A percentile compares a stretch with the other conserved stretches of the same genome.
Conservation (phyloP, 108 stramenopile species). For the Cylindrotheca fusiformis region DNA sequence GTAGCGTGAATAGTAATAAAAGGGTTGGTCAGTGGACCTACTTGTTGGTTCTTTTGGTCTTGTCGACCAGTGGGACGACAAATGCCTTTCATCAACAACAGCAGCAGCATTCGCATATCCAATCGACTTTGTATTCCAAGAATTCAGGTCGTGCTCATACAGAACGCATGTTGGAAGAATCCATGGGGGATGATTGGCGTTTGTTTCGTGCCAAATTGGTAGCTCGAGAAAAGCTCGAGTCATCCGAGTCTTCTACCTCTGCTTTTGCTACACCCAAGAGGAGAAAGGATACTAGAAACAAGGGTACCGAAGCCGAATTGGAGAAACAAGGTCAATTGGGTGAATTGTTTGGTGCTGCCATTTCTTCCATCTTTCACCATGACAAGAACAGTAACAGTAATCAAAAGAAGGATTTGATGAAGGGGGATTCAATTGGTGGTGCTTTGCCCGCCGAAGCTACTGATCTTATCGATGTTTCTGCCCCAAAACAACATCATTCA, state of each 20-base stretch:
- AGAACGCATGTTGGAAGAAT: constrained; percentile 73
- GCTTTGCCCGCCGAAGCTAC: constrained; percentile 18
- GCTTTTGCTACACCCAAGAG: neutral
- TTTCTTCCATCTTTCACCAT: constrained; percentile 62
- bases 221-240: constrained; percentile 57
- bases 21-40: no score
- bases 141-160: constrained; percentile 77
- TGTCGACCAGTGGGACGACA: no score
- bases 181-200: constrained; percentile 86
- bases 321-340: constrained; percentile 55
- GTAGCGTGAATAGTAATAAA: no score
- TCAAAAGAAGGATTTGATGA: constrained; percentile 42
- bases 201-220: constrained; percentile 83
- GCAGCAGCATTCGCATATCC: no score
- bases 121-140: no score
- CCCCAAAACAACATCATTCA: constrained; percentile 8
- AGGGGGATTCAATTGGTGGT: constrained; percentile 65
- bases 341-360: constrained; percentile 66
- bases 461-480: neutral
- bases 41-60: no score
- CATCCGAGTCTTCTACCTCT: constrained; percentile 3
- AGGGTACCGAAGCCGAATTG: constrained; percentile 8
- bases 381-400: constrained; percentile 3
- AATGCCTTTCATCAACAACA: no score
- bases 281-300: neutral